Percentiles rank a stretch among this genome's conserved stretches.
These are phyloP conservation scores for Zea luxurians DNA, from an alignment of 176 grass and related monocot genomes.

Conservation along the genomic window DNA sequence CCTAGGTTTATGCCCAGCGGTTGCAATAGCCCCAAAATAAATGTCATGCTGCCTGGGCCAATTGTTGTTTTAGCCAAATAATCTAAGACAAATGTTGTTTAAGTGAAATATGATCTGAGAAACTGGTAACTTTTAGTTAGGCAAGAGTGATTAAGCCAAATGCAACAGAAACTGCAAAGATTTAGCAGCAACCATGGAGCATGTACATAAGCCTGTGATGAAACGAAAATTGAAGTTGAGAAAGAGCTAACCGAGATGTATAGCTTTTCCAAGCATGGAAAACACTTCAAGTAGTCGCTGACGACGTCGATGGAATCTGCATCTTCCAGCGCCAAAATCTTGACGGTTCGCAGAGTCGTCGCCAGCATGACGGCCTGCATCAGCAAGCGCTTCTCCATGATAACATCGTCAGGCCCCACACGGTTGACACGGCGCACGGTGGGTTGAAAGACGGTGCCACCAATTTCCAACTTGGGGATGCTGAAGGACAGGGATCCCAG, in stretches of 20 bases:
- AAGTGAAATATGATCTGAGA: no score
- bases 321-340: neutral
- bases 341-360: neutral
- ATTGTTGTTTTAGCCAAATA: no score
- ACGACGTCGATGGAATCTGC: neutral
- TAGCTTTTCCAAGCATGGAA: conserved; percentile 4
- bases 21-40: no score
- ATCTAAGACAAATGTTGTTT: no score
- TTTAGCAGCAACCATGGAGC: no score
- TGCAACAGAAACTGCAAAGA: no score
- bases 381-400: neutral
- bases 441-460: neutral
- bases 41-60: no score
- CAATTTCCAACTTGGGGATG: neutral
- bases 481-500: neutral
- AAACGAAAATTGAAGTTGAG: no score
- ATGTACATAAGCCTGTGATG: no score
- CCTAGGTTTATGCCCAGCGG: no score
- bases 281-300: neutral
- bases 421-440: neutral
- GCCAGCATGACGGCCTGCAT: neutral
- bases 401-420: neutral
- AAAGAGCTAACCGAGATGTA: neutral
- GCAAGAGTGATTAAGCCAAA: no score
- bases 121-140: no score